A percentile compares a stretch with the other conserved stretches of the same genome.
These are phyloP conservation scores for Trichoderma afroharzianum DNA, from an alignment of 2,329 filamentous ascomycete genomes.

Conservation along the genomic window DNA sequence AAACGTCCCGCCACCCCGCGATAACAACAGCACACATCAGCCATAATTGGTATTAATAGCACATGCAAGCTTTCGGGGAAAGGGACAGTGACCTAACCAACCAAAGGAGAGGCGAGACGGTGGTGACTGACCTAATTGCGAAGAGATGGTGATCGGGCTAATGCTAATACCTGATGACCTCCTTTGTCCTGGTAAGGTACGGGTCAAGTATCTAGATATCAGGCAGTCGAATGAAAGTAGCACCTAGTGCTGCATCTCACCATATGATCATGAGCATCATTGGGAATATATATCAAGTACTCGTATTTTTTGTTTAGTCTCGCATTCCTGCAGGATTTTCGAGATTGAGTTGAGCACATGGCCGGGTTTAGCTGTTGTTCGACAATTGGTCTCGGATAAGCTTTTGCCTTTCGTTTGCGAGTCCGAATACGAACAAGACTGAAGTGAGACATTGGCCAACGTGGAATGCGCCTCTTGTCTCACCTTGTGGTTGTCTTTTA, in stretches of 20 bases:
- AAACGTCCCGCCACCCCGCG: not conserved
- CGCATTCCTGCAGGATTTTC: conserved; percentile 2
- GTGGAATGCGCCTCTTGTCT: not conserved
- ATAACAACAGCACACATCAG: not conserved
- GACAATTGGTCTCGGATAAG: conserved; percentile 6
- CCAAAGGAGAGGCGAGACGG: not conserved
- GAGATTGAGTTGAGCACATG: not conserved
- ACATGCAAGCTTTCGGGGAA: conserved; percentile 4
- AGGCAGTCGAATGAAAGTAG: not conserved
- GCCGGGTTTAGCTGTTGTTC: not conserved
- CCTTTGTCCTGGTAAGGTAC: not conserved
- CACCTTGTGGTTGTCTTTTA: not conserved
- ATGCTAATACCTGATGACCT: not conserved
- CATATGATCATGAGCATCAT: not conserved
- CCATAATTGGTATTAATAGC: not conserved
- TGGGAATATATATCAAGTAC: not conserved
- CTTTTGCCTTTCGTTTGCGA: not conserved
- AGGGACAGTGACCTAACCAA: not conserved
- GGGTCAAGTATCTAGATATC: too few relatives aligned
- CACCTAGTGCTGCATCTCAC: not conserved
- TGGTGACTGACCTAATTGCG: not conserved
- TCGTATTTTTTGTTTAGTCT: not conserved
- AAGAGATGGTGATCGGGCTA: not conserved
- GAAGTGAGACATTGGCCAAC: not conserved
- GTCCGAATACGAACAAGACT: conserved; percentile 12